A percentile compares a stretch with the other conserved stretches of the same genome.
Conservation (phyloP, 805 yeast genomes). For the Candida cerambycidarum region DNA sequence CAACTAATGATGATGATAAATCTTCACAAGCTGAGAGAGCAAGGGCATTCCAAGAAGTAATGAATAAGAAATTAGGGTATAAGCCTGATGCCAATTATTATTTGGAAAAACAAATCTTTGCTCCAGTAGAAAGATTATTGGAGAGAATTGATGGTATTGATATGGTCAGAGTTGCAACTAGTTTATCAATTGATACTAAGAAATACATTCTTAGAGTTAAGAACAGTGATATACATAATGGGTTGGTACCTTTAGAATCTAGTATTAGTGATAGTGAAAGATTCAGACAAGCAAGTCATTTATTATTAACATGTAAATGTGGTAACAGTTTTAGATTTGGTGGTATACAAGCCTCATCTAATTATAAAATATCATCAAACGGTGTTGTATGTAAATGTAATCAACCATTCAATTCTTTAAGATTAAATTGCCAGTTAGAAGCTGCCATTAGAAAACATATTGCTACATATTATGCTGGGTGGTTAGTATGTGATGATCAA, state of each 20-base stretch:
- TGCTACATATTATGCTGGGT: conserved; percentile 78
- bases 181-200: conserved; percentile 74
- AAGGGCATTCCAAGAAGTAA: conserved; percentile 72
- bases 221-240: conserved; percentile 31
- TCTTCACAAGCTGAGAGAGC: conserved; percentile 73
- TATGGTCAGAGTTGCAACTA: conserved; percentile 68
- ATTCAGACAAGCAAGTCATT: conserved; percentile 60
- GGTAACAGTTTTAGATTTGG: conserved; percentile 61
- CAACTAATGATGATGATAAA: conserved; percentile 35
- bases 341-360: conserved; percentile 67
- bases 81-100: conserved; percentile 77
- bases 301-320: conserved; percentile 65
- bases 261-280: conserved; percentile 80
- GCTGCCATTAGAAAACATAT: conserved; percentile 66
- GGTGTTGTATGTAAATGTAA: conserved; percentile 78
- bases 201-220: conserved; percentile 51
- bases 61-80: conserved; percentile 49
- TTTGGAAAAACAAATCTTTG: conserved; percentile 82
- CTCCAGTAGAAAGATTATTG: conserved; percentile 85
- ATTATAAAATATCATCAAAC: conserved; percentile 58
- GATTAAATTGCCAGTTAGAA: conserved; percentile 73
- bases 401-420: conserved; percentile 47
- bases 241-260: conserved; percentile 73
- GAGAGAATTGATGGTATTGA: conserved; percentile 88
- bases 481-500: conserved; percentile 81